These are phyloP conservation scores for Leccinellum albellum DNA, from an alignment of 768 basidiomycete genomes.

Conservation along the genomic window DNA sequence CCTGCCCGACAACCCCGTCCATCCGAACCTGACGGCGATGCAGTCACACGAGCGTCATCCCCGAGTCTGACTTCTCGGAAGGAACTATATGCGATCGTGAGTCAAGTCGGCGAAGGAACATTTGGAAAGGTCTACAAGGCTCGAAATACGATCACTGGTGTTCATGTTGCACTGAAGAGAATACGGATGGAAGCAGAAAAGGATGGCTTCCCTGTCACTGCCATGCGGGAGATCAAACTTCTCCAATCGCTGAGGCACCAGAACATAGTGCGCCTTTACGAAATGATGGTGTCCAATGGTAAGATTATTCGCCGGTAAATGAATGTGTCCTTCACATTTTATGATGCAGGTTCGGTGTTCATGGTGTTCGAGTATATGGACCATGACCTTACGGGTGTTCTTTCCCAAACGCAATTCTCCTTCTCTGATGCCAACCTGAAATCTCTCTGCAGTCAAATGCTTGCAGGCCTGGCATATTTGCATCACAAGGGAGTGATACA, in stretches of 20 bases:
- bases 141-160: constrained; percentile 69
- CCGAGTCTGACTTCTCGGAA: constrained; percentile 30
- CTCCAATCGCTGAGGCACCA: constrained; percentile 85
- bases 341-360: constrained; percentile 78
- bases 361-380: constrained; percentile 99
- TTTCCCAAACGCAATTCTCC: constrained; percentile 84
- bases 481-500: constrained; percentile 96
- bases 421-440: constrained; percentile 90
- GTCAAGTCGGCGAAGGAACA: constrained; percentile 96
- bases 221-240: constrained; percentile 98
- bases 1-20: constrained; percentile 18
- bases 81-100: constrained; percentile 81
- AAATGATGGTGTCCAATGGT: constrained; percentile 99
- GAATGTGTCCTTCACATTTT: constrained; percentile 5
- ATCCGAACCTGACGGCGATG: constrained; percentile 24
- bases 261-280: constrained; percentile 85
- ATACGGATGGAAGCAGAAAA: constrained; percentile 97
- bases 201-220: constrained; percentile 98
- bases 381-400: constrained; percentile 92
- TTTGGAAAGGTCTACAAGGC: constrained; percentile 99
- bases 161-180: constrained; percentile 86
- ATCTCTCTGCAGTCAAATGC: constrained; percentile 94
- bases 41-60: constrained; percentile 26
- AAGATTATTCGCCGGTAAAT: constrained; percentile 17
- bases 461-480: constrained; percentile 89